Evolutionary conservation across 192 early-diverging fungal genomes (phyloP).

Genomic region (Ambispora gerdemannii): DNA sequence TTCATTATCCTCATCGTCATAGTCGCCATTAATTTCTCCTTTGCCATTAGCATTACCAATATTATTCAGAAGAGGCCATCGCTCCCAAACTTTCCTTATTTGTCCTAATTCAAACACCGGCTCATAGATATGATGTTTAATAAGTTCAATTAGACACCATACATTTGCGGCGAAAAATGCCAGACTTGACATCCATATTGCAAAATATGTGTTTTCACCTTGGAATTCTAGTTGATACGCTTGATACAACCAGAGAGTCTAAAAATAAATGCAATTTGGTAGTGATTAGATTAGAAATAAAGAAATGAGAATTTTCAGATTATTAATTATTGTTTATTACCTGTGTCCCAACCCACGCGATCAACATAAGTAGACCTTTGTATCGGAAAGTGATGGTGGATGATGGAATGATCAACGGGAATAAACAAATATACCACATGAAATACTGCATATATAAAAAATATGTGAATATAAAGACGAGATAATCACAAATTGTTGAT

Average conservation of each 20-base stretch:
- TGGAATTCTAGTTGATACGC: slow-evolving; percentile 89
- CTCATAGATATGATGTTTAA: slow-evolving; percentile 47
- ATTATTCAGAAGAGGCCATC: too few relatives aligned
- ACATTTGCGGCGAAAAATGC: slow-evolving; percentile 71
- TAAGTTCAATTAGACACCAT: slow-evolving; percentile 64
- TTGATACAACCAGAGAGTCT: slow-evolving; percentile 81
- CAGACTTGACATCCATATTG: slow-evolving; percentile 70
- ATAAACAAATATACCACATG: slow-evolving; percentile 96
- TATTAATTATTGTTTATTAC: slow-evolving; percentile 29
- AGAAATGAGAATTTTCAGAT: slow-evolving; percentile 6
- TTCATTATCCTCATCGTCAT: too few relatives aligned
- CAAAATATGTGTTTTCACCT: slow-evolving; percentile 76
- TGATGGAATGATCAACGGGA: slow-evolving; percentile 81
- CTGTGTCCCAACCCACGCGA: slow-evolving; percentile 70
- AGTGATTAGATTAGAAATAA: neutral
- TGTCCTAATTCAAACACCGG: slow-evolving; percentile 48
- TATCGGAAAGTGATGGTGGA: slow-evolving; percentile 46
- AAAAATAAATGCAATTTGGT: slow-evolving; percentile 29
- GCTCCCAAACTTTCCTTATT: slow-evolving; percentile 48
- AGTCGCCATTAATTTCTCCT: too few relatives aligned
- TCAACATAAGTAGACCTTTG: slow-evolving; percentile 53
- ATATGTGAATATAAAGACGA: neutral
- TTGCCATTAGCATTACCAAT: too few relatives aligned
- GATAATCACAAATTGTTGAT: neutral
- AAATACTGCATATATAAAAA: slow-evolving; percentile 70